Evolutionary conservation across 768 basidiomycete species (phyloP).

Genomic region (Galerina marginata): DNA sequence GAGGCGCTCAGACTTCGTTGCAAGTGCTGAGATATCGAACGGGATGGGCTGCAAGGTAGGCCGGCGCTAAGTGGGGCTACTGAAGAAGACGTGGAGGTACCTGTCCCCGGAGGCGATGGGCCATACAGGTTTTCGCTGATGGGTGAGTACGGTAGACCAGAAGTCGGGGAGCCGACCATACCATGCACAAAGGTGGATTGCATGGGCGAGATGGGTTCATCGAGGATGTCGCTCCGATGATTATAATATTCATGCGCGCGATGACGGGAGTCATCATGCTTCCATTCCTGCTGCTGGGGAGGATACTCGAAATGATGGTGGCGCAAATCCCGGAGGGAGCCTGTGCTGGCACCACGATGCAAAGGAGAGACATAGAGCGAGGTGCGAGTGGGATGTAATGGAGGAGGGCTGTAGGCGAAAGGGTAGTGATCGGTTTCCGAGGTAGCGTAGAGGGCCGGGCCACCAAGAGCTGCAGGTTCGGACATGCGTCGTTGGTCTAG

Average conservation of each 20-base stretch:
- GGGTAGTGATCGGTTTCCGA: slow-evolving; percentile 46
- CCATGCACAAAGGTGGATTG: slow-evolving; percentile 57
- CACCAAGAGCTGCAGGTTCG: slow-evolving; percentile 57
- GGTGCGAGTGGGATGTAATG: slow-evolving; percentile 36
- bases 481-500: slow-evolving; percentile 73
- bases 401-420: slow-evolving; percentile 41
- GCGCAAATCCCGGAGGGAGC: slow-evolving; percentile 49
- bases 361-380: slow-evolving; percentile 48
- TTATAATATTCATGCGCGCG: slow-evolving; percentile 36
- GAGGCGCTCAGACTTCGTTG: slow-evolving; percentile 34
- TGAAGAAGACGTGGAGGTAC: slow-evolving; percentile 61
- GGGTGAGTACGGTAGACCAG: slow-evolving; percentile 50
- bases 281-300: slow-evolving; percentile 42
- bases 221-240: slow-evolving; percentile 39
- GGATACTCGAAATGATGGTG: slow-evolving; percentile 43
- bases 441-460: slow-evolving; percentile 43
- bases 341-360: slow-evolving; percentile 51
- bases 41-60: slow-evolving; percentile 32
- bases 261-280: slow-evolving; percentile 36
- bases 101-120: slow-evolving; percentile 66
- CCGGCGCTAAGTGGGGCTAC: slow-evolving; percentile 37
- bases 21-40: slow-evolving; percentile 32
- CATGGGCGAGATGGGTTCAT: slow-evolving; percentile 60
- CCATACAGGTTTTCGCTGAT: slow-evolving; percentile 58
- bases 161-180: slow-evolving; percentile 37